Evolutionary conservation across 2,329 filamentous ascomycete genomes (phyloP).

Genomic region (Trichoderma endophyticum): DNA sequence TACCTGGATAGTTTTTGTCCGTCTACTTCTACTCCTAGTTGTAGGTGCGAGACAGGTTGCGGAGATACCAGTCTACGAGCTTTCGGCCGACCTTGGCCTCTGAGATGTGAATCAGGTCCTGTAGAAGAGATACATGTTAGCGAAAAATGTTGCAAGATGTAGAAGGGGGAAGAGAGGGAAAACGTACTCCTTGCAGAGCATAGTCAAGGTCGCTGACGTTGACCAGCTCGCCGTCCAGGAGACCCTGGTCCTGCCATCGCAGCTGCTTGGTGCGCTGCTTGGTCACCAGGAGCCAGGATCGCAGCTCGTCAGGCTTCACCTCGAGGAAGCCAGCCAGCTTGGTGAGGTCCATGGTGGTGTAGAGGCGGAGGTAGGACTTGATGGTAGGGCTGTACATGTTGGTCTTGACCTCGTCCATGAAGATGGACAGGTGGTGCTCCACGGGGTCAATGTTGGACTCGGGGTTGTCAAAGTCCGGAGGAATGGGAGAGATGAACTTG

Average conservation of each 20-base stretch:
- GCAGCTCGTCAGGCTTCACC: conserved; percentile 91
- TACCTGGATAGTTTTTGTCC: conserved; percentile 25
- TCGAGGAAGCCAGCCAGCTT: conserved; percentile 98
- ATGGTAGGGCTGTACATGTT: conserved; percentile 98
- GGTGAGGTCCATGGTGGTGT: conserved; percentile 99
- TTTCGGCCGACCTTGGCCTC: conserved; percentile 97
- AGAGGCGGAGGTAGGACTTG: conserved; percentile 97
- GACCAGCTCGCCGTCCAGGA: conserved; percentile 88
- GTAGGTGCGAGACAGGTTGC: conserved; percentile 94
- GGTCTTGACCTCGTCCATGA: conserved; percentile 99
- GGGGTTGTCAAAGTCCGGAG: conserved; percentile 96
- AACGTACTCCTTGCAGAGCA: conserved; percentile 84
- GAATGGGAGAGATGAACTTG: conserved; percentile 98
- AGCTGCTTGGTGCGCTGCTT: conserved; percentile 98
- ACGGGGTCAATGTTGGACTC: conserved; percentile 93
- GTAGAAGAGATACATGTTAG: conserved; percentile 24
- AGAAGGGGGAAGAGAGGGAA: neutral
- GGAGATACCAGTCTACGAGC: conserved; percentile 97
- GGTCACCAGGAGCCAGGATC: conserved; percentile 91
- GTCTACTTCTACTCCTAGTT: conserved; percentile 40
- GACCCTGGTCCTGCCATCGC: conserved; percentile 81
- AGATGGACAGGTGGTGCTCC: conserved; percentile 94
- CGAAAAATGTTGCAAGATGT: conserved; percentile 22
- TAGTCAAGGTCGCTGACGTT: conserved; percentile 97
- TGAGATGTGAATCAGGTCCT: conserved; percentile 97